phyloP scores from a whole-genome alignment of 1,284 basidiomycete species.

The Coniferiporia weirii region DNA sequence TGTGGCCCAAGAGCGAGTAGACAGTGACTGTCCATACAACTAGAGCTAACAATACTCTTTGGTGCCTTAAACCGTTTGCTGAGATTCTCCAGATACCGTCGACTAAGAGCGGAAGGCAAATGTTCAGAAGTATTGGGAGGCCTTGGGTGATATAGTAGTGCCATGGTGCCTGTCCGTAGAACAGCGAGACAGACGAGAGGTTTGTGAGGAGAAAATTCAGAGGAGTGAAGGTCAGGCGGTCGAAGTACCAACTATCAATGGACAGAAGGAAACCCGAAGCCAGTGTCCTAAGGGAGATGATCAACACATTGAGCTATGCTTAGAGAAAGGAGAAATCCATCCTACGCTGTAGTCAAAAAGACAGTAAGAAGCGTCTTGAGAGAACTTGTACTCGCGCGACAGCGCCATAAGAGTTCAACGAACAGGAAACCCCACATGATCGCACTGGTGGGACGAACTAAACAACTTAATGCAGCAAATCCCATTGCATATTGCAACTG shows the following conservation, averaged over 20 bases:
- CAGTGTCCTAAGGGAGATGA: slow-evolving; percentile 28
- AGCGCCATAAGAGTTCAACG: slow-evolving; percentile 44
- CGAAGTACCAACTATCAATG: slow-evolving; percentile 71
- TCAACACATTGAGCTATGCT: slow-evolving; percentile 40
- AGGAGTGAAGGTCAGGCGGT: slow-evolving; percentile 66
- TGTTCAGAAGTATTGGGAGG: slow-evolving; percentile 75
- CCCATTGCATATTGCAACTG: slow-evolving; percentile 6
- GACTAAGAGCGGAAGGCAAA: slow-evolving; percentile 66
- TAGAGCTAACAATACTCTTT: slow-evolving; percentile 47
- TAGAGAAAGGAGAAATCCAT: slow-evolving; percentile 28
- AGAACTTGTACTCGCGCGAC: slow-evolving; percentile 28
- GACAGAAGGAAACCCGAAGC: slow-evolving; percentile 37
- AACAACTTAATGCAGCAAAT: slow-evolving; percentile 72
- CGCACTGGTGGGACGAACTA: slow-evolving; percentile 81
- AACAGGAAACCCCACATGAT: slow-evolving; percentile 81
- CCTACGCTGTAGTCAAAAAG: slow-evolving; percentile 21
- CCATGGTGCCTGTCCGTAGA: slow-evolving; percentile 86
- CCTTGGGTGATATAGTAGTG: slow-evolving; percentile 90
- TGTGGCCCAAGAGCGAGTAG: slow-evolving; percentile 83
- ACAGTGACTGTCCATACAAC: slow-evolving; percentile 60
- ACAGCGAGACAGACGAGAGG: slow-evolving; percentile 79
- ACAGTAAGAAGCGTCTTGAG: slow-evolving; percentile 29
- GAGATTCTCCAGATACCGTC: slow-evolving; percentile 46
- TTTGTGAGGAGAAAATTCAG: slow-evolving; percentile 81
- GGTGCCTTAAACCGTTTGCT: slow-evolving; percentile 9